Conservation (phyloP, 129 eudicot species). For the Gnaphalium uliginosum region DNA sequence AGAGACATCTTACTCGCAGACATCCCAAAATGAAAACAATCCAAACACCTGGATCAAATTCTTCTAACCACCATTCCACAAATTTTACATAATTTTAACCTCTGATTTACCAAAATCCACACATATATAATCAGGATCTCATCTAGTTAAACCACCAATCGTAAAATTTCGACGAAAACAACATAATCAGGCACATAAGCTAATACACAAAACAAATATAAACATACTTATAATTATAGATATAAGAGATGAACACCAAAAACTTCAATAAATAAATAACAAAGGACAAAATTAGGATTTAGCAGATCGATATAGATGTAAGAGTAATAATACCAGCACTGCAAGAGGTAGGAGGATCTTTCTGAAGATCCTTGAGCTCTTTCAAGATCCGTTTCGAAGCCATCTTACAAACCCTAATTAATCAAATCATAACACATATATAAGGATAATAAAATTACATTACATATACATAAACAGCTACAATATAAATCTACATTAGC, state of each 20-base stretch:
- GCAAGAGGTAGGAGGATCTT: conserved; percentile 79
- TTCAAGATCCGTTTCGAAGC: conserved; percentile 80
- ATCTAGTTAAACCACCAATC: not conserved
- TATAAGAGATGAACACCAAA: conserved; percentile 15
- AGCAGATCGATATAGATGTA: conserved; percentile 3
- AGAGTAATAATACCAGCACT: conserved; percentile 49
- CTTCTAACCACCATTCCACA: conserved; percentile 4
- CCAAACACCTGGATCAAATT: not conserved
- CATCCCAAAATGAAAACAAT: not conserved
- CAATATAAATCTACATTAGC: not conserved
- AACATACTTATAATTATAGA: not conserved
- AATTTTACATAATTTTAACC: not conserved
- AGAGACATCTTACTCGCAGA: conserved; percentile 1
- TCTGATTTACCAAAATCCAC: not conserved
- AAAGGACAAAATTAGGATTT: not conserved
- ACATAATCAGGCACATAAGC: not conserved
- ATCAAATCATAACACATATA: conserved; percentile 14
- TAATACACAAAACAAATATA: not conserved
- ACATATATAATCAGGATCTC: not conserved
- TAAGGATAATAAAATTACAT: not conserved
- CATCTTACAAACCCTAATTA: conserved; percentile 52
- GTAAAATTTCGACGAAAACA: not conserved
- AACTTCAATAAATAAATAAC: not conserved
- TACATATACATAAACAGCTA: not conserved
- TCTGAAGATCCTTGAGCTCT: conserved; percentile 77